Base-by-base conservation (phyloP, 805 yeast species). In the Ascoidea rubescens region DNA sequence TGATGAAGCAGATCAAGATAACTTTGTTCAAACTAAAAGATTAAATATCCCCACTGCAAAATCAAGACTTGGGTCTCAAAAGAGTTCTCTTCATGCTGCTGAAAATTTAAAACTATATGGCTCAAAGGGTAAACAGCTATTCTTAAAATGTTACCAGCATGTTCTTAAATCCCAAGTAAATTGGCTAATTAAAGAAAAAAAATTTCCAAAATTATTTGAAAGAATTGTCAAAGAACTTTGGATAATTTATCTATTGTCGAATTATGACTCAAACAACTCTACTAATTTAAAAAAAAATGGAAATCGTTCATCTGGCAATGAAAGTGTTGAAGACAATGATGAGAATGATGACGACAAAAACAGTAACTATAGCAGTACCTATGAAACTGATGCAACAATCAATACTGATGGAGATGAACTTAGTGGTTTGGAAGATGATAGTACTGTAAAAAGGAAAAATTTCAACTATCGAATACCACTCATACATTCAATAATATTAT, bases 1-100 rank as follows among this genome's bases (percentile, higher is more conserved):
- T 56, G 91, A 87, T 60, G 96, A 87, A 48, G 89, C 83, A n/a
- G 91, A 33, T 33, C 42, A 82, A 54, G 84, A 77, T 43, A 64
- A 65, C 33, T 68, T 63, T 48, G 73, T 73, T 10, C 68, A 71
- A 10, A 79, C 87, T 5, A 71, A 78, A 59, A 69, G 87, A 53
- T 61, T 84, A 31, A 78, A 75, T 50, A 67, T 79, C 42, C 75
- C 78, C 17, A 67, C 70, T 67, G 64, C 54, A 71, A 33, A 6
- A 6, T 67, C 54, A 59, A 71, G 17, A 63, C 77, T 59, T 53
- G 61, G 61, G 62, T 69, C 67, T 47, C 51, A 49, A 54, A 52
- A 31, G 42, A 45, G 31, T 10, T 50, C 51, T 48, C 54, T 64
- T 44, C 63, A 66, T 3, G 32, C 59, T 56, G 50, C 54, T 45